These are phyloP conservation scores for Chaetomium olivaceum DNA, from an alignment of 2,329 filamentous ascomycete species.

Conservation along the genomic window DNA sequence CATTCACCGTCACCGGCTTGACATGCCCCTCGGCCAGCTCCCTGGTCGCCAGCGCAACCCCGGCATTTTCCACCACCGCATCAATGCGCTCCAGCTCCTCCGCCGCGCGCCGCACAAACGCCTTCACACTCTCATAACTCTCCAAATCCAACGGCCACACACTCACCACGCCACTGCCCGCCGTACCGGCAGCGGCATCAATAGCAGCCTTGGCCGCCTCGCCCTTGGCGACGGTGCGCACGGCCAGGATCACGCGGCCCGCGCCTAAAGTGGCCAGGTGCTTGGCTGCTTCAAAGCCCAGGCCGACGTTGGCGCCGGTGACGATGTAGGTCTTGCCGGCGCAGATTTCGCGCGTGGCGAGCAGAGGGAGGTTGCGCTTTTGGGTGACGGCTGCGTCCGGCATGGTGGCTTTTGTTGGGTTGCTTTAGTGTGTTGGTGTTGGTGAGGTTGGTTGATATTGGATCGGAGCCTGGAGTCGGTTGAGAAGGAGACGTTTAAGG, in stretches of 20 bases:
- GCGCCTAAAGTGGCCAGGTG: constrained; percentile 42
- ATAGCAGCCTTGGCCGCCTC: constrained; percentile 37
- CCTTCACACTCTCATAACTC: constrained; percentile 42
- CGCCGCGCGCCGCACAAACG: constrained; percentile 41
- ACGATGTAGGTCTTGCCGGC: constrained; percentile 39
- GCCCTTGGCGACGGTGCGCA: constrained; percentile 40
- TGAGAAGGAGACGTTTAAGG: not conserved
- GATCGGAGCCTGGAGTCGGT: not conserved
- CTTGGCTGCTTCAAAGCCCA: constrained; percentile 44
- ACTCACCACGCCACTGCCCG: constrained; percentile 9
- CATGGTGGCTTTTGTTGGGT: not conserved
- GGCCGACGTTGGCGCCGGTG: constrained; percentile 47
- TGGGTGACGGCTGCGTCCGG: not conserved
- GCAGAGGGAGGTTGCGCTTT: constrained; percentile 23
- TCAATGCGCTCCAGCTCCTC: constrained; percentile 20
- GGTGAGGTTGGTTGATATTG: not conserved
- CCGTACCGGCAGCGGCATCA: not conserved
- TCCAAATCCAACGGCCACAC: constrained; percentile 47
- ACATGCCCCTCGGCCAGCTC: constrained; percentile 22
- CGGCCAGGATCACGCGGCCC: constrained; percentile 44
- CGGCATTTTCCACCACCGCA: constrained; percentile 23
- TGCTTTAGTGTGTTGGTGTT: not conserved
- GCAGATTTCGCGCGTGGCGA: constrained; percentile 3
- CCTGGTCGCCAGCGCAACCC: not conserved
- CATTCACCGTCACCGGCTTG: constrained; percentile 35